Base-by-base conservation (phyloP, 2,329 filamentous ascomycete species). In the Colletotrichum sp. region DNA sequence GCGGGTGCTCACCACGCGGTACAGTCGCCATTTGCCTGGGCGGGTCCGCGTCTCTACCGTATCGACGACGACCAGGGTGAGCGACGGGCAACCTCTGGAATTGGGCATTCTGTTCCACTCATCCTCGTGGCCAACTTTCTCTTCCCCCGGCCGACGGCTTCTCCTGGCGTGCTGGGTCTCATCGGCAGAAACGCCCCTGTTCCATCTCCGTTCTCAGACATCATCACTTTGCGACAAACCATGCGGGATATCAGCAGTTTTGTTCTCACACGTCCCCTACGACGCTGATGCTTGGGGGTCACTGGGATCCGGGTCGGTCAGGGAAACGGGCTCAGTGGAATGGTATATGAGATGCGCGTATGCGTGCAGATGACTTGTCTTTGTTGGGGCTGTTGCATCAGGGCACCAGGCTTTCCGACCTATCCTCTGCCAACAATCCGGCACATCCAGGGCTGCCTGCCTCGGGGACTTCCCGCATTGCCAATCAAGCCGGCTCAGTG, bases 321-420 rank as follows among this genome's bases (percentile, higher is more conserved):
- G 68, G 36, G 36, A 62, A 57, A 69, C 52, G 49, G 32, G n/a
- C 69, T 75, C 62, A 67, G 59, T 67, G 68, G 49, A 34, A 39
- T 24, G 59, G 44, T 62, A 64, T 49, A 24, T 52, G 39, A 73
- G 66, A 26, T 28, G 70, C 24, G 57, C 65, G 64, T 69, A 26
- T 36, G 73, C 34, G 26, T 76, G 74, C 44, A 73, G 74, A 73
- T 76, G 74, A 76, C 59, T 69, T 76, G 70, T 76, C 70, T 74
- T 73, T 76, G 63, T 75, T 64, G 44, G 70, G 65, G 64, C 62
- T 66, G 16, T 34, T 66, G 65, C 55, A 52, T 63, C 64, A 60
- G 39, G 63, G 44, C 44, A 21, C 7, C n/a, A 21, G 44, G 44
- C 44, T 21, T 72, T 75, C 59, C 59, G 59, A 36, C 18, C 70